A percentile compares a stretch with the other conserved stretches of the same genome.
Evolutionary conservation across 306 rosid genomes (phyloP).

Genomic region (Datisca glomerata): DNA sequence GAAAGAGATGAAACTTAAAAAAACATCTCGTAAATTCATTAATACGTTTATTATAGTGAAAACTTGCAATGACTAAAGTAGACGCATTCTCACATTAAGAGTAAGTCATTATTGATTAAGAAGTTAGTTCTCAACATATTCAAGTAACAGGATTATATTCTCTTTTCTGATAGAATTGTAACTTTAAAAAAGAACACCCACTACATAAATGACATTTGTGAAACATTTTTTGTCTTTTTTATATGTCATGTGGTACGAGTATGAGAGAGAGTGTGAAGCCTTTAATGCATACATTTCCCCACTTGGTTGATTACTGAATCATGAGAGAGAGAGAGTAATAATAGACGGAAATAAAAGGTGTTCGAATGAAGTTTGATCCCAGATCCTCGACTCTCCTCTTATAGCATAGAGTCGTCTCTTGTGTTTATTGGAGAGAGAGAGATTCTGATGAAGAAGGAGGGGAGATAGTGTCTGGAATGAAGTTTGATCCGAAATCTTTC

Average conservation of each 20-base stretch:
- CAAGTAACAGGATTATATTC: no score
- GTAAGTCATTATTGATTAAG: no score
- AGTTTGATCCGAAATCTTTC: conserved; percentile 37
- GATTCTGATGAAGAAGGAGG: conserved; percentile 19
- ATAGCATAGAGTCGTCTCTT: conserved; percentile 5
- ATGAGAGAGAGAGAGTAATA: conserved; percentile 11
- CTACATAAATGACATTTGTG: neutral
- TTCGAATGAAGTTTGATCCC: conserved; percentile 56
- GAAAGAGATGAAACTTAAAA: no score
- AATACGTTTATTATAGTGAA: no score
- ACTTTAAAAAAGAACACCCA: no score
- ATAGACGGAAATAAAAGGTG: conserved; percentile 9
- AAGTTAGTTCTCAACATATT: no score
- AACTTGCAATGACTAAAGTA: no score
- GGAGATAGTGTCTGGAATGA: conserved; percentile 26
- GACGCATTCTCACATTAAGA: no score
- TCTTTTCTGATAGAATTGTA: no score
- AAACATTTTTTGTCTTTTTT: neutral
- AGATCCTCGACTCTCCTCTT: conserved; percentile 24
- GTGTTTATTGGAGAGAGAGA: neutral
- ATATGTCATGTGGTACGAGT: neutral
- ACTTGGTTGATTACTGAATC: conserved; percentile 1
- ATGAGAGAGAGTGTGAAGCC: neutral
- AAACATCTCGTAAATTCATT: no score
- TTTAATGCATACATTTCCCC: neutral